Percentiles rank a stretch among this genome's conserved stretches.
Conservation (phyloP, 306 rosid genomes). For the Gastrolobium bilobum region DNA sequence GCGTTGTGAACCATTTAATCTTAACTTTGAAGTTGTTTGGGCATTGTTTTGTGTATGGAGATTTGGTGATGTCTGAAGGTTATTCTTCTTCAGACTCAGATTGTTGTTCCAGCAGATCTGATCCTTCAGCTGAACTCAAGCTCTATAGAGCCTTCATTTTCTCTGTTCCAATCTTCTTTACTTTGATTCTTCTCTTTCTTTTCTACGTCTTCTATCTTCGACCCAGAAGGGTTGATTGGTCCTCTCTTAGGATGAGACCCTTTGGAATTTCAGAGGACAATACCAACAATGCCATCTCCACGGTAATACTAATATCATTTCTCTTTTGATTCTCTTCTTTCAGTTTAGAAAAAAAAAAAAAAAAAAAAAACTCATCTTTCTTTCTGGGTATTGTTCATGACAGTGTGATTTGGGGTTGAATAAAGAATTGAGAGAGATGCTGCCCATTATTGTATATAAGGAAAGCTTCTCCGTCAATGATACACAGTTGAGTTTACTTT, state of each 20-base stretch:
- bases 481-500: slow-evolving; percentile 53
- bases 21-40: too few species aligned
- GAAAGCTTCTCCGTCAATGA: slow-evolving; percentile 85
- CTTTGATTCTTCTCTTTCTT: slow-evolving; percentile 72
- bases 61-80: slow-evolving; percentile 20
- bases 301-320: slow-evolving; percentile 46
- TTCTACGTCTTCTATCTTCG: slow-evolving; percentile 83
- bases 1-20: too few species aligned
- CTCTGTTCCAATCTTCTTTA: slow-evolving; percentile 71
- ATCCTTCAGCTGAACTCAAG: slow-evolving; percentile 55
- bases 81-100: slow-evolving; percentile 35
- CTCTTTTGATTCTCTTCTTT: neutral
- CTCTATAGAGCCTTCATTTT: slow-evolving; percentile 70
- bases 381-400: neutral
- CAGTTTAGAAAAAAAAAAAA: too few species aligned
- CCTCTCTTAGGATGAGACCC: slow-evolving; percentile 61
- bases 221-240: slow-evolving; percentile 72
- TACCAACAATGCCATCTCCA: slow-evolving; percentile 40
- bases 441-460: slow-evolving; percentile 77
- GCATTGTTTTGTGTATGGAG: neutral
- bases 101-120: slow-evolving; percentile 45
- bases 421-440: slow-evolving; percentile 86
- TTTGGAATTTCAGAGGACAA: slow-evolving; percentile 1
- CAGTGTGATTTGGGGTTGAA: slow-evolving; percentile 72
- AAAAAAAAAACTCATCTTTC: neutral